Base-by-base conservation (phyloP, 495 filamentous ascomycete species). In the Aspergillus biplanus region DNA sequence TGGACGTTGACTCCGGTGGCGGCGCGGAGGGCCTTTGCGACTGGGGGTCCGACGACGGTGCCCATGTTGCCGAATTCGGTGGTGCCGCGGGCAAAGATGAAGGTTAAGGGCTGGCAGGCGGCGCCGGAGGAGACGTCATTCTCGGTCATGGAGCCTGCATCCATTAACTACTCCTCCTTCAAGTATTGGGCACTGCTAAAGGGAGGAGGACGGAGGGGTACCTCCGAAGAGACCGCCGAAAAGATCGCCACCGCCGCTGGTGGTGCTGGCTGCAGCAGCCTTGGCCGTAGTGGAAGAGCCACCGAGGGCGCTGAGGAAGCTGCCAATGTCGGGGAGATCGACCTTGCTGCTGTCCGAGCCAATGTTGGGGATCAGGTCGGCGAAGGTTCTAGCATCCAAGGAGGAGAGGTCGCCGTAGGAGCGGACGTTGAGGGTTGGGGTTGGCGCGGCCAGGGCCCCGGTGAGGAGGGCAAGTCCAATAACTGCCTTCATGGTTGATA, bases 71-170 rank as follows among this genome's bases (percentile, higher is more conserved):
- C 84, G 8, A 77, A 62, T 67, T 87, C 85, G 35, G 67, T 73
- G 9, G 82, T 87, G 8, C 86, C 85, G 37, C 86, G 81, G 9
- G 85, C 85, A 59, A 84, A 88, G 63, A 89, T 82, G 56, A 87
- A 76, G 27, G 85, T 85, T 52, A 86, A 66, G 18, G 71, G 62
- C 47, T 76, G 72, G 70, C 84, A 86, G 39, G 61, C 57, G 6
- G 63, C 70, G 47, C 78, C 73, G 33, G 76, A 52, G 8, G 72
- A 71, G 9, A 85, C 72, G 15, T 78, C 80, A 65, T 84, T 83
- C 16, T 73, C 71, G 32, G 74, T 82, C 16, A 65, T 74, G 46
- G 73, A 72, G 56, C 71, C 72, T 59, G 37, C 37, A 48, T 34
- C 34, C 9, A 16, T 46, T 12, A 58, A 27, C 21, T 27, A 27